phyloP scores from a whole-genome alignment of 106 monocot species.

The Xerophyta viscosa region DNA sequence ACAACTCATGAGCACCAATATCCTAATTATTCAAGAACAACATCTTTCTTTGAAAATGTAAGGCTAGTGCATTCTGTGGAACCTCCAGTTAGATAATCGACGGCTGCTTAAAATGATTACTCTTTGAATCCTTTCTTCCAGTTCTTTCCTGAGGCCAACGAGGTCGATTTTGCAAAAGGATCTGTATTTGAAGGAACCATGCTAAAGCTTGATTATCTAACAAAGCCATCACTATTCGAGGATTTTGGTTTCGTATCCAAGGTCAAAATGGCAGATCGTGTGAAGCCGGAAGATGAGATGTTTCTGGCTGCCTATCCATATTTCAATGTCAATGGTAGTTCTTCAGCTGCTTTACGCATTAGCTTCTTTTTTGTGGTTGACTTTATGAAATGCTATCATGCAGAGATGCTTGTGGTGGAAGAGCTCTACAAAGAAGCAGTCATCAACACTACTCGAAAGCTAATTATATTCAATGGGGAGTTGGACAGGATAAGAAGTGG shows the following conservation, averaged over 20 bases:
- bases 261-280: slow-evolving; percentile 82
- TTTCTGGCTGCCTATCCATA: slow-evolving; percentile 96
- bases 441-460: slow-evolving; percentile 42
- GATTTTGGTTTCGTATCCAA: slow-evolving; percentile 85
- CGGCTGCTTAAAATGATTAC: no score
- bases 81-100: no score
- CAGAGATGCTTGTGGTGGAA: slow-evolving; percentile 98
- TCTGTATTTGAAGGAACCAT: slow-evolving; percentile 59
- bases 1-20: no score
- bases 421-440: slow-evolving; percentile 87
- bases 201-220: slow-evolving; percentile 86
- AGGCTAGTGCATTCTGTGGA: no score
- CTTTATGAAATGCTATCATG: neutral
- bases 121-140: no score
- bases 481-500: slow-evolving; percentile 95
- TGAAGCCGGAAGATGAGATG: slow-evolving; percentile 73
- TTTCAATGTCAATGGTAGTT: slow-evolving; percentile 93
- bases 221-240: slow-evolving; percentile 89
- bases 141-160: slow-evolving; percentile 98
- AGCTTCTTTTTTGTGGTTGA: neutral
- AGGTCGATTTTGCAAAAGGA: slow-evolving; percentile 83
- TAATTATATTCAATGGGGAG: slow-evolving; percentile 97
- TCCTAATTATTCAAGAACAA: neutral
- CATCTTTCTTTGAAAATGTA: no score
- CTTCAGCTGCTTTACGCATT: neutral